Evolutionary conservation across 2,329 filamentous ascomycete species (phyloP).

Genomic region (Ceratocystis cubensis): DNA sequence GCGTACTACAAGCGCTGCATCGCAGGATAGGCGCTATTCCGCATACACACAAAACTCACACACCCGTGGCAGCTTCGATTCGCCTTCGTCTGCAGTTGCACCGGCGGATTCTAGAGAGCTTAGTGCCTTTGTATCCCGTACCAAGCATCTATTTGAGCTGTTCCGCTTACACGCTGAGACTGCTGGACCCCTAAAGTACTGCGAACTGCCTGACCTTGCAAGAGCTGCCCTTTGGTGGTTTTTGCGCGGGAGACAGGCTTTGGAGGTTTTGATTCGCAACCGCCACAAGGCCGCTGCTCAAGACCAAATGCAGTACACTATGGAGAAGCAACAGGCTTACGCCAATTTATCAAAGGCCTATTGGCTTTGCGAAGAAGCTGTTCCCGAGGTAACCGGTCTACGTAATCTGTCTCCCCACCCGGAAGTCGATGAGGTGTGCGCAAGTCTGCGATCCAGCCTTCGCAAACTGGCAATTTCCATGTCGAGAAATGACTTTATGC

Average conservation of each 20-base stretch:
- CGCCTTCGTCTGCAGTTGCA: not conserved
- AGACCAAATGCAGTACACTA: slow-evolving; percentile 42
- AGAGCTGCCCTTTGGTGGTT: slow-evolving; percentile 83
- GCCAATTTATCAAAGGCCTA: slow-evolving; percentile 74
- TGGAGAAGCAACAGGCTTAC: slow-evolving; percentile 61
- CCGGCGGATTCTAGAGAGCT: slow-evolving; percentile 29
- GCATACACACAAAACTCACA: slow-evolving; percentile 15
- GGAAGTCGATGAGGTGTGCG: slow-evolving; percentile 42
- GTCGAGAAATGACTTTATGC: slow-evolving; percentile 68
- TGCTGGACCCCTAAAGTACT: slow-evolving; percentile 51
- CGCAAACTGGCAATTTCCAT: slow-evolving; percentile 69
- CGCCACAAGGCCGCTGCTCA: slow-evolving; percentile 38
- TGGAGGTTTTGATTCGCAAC: slow-evolving; percentile 60
- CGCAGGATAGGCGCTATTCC: slow-evolving; percentile 26
- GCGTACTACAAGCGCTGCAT: slow-evolving; percentile 24
- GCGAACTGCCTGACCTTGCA: slow-evolving; percentile 53
- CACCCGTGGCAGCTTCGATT: slow-evolving; percentile 7
- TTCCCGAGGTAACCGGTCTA: slow-evolving; percentile 38
- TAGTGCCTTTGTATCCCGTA: slow-evolving; percentile 55
- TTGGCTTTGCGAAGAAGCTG: slow-evolving; percentile 56
- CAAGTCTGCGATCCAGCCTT: slow-evolving; percentile 50
- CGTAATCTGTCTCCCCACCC: slow-evolving; percentile 33
- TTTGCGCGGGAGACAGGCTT: slow-evolving; percentile 59
- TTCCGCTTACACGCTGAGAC: slow-evolving; percentile 69
- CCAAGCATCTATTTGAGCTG: slow-evolving; percentile 60